Evolutionary conservation across 129 eudicot genomes (phyloP).

Genomic region (Helichrysum umbraculigerum): DNA sequence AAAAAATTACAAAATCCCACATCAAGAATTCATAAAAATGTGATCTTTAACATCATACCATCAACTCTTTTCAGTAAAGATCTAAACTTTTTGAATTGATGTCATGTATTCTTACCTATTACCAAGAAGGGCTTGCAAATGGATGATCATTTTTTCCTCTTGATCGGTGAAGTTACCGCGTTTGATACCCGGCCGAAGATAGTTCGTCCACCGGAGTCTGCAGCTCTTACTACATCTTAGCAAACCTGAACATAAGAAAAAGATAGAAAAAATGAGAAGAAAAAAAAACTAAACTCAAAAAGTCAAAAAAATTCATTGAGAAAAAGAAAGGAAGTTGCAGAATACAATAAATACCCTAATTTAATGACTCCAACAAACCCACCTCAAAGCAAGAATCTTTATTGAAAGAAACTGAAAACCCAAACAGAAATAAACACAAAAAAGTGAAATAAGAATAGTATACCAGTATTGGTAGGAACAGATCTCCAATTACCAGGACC

Average conservation of each 20-base stretch:
- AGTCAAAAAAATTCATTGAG: conserved; percentile 1
- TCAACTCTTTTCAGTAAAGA: conserved; percentile 2
- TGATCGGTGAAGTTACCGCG: conserved; percentile 47
- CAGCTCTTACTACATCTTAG: conserved; percentile 46
- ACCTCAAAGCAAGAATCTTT: conserved; percentile 7
- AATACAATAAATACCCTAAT: conserved; percentile 42
- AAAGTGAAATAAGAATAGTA: conserved; percentile 8
- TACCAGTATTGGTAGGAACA: conserved; percentile 49
- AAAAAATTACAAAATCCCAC: neutral
- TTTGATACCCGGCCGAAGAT: conserved; percentile 45
- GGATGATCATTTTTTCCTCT: conserved; percentile 48
- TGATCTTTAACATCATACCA: neutral
- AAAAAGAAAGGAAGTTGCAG: conserved; percentile 30
- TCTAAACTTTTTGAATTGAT: conserved; percentile 9
- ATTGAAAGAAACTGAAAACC: neutral
- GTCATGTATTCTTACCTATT: conserved; percentile 26
- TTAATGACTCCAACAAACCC: conserved; percentile 44
- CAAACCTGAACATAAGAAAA: conserved; percentile 35
- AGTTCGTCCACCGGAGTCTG: conserved; percentile 45
- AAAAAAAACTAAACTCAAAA: conserved; percentile 5
- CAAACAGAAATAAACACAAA: neutral
- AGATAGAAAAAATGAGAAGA: neutral
- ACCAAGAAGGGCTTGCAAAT: conserved; percentile 50
- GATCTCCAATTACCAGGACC: conserved; percentile 53
- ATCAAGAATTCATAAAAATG: neutral